Evolutionary conservation across 2,329 filamentous ascomycete genomes (phyloP), one percentile per base, ranked within the genome.

Genomic region (Calonectria ilicicola): DNA sequence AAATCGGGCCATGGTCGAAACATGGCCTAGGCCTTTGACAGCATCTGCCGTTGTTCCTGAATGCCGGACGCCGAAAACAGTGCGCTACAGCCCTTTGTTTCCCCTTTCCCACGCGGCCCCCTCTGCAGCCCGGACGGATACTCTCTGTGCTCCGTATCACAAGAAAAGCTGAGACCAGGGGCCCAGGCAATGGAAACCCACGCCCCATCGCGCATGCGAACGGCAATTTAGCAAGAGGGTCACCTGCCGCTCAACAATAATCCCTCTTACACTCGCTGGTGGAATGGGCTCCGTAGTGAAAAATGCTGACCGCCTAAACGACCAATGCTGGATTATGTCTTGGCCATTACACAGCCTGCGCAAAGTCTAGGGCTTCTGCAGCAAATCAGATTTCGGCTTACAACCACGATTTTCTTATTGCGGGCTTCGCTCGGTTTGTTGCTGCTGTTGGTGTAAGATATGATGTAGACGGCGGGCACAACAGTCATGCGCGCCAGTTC

Each of bases 231-330:
- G 63, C 27, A 58, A 60, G 66, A 69, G 65, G 65, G 72, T 79
- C 76, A 79, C 58, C 72, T 77, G 71, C 72, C 66, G 47, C 74
- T 75, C 73, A 77, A 73, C 73, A 72, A 63, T 65, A 63, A 67
- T 67, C 49, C 69, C 38, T 69, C 65, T 66, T 53, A 49, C 12
- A 51, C 29, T 26, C 29, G 40, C 29, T 47, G 40, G 29, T 19
- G 72, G 73, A 74, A 77, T 70, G 53, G 49, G 53, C 68, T 56
- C 23, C 47, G 62, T 60, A 44, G 64, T 58, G 58, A 65, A 46
- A 63, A 63, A 65, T 78, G 74, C 74, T 78, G 72, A 79, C 76
- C 75, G 76, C 77, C 69, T 56, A 74, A 70, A 75, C 70, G 78
- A 77, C 68, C 70, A 74, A 75, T 64, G 53, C 69, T 51, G 47